Evolutionary conservation across 805 yeast genomes (phyloP).

Genomic region (Barnettozyma wickerhamii): DNA sequence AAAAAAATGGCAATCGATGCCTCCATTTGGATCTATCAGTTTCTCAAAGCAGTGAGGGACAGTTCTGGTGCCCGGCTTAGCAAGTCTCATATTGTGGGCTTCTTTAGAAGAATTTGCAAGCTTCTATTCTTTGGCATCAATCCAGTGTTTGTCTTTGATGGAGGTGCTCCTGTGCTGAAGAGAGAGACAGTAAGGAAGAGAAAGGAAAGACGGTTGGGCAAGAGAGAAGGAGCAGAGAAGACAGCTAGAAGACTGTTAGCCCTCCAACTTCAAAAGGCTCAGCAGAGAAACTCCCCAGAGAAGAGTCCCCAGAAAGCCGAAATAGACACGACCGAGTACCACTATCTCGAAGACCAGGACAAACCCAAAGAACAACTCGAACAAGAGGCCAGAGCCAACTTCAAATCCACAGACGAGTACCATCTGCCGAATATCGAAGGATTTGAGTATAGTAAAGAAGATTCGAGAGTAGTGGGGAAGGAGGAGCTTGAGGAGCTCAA

Average conservation of each 20-base stretch:
- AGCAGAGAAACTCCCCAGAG: conserved; percentile 2
- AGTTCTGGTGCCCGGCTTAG: conserved; percentile 70
- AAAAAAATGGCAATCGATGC: conserved; percentile 92
- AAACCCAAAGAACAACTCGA: conserved; percentile 8
- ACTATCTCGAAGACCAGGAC: conserved; percentile 34
- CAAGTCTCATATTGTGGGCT: conserved; percentile 91
- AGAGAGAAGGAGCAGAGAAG: conserved; percentile 59
- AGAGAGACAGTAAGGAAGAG: conserved; percentile 71
- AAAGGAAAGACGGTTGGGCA: conserved; percentile 68
- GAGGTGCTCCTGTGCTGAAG: conserved; percentile 87
- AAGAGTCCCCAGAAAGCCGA: no score
- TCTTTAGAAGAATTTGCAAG: conserved; percentile 90
- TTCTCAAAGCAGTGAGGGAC: conserved; percentile 90
- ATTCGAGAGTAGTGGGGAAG: conserved; percentile 68
- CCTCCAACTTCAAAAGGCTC: conserved; percentile 58
- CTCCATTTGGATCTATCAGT: conserved; percentile 97
- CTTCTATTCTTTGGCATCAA: conserved; percentile 78
- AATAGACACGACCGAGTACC: conserved; percentile 28
- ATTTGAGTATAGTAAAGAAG: conserved; percentile 49
- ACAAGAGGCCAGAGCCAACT: conserved; percentile 19
- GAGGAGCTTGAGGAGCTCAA: conserved; percentile 73
- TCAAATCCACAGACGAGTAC: conserved; percentile 71
- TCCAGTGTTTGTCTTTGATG: conserved; percentile 93
- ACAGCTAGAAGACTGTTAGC: conserved; percentile 83
- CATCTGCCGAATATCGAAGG: conserved; percentile 71